phyloP scores from a whole-genome alignment of 2,329 filamentous ascomycete species.

The Teratosphaeria nubilosa region DNA sequence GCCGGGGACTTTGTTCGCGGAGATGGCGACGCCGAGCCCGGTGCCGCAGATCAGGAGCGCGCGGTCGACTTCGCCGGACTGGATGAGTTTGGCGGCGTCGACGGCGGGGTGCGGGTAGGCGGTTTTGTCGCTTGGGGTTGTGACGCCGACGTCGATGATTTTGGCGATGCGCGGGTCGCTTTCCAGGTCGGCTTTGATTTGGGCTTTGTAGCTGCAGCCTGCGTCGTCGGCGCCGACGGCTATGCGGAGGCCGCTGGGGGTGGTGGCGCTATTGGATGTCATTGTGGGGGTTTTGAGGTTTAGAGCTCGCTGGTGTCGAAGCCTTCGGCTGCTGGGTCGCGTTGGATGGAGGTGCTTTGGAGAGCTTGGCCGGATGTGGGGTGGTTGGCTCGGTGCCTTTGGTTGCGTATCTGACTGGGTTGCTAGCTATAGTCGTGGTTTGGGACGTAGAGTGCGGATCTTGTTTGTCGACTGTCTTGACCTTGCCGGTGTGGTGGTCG shows the following conservation, averaged over 20 bases:
- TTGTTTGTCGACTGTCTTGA: slow-evolving; percentile 26
- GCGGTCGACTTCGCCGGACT: slow-evolving; percentile 58
- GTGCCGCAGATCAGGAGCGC: slow-evolving; percentile 78
- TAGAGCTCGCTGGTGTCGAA: slow-evolving; percentile 25
- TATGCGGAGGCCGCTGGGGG: slow-evolving; percentile 34
- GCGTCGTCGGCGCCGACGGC: slow-evolving; percentile 60
- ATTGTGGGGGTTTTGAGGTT: slow-evolving; percentile 7
- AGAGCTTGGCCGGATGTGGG: slow-evolving; percentile 8
- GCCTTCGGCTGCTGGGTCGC: slow-evolving; percentile 11
- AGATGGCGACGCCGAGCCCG: slow-evolving; percentile 75
- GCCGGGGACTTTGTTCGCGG: slow-evolving; percentile 80
- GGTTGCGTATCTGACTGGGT: slow-evolving; percentile 27
- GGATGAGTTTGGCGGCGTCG: slow-evolving; percentile 56
- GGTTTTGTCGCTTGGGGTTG: slow-evolving; percentile 58
- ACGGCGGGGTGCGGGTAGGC: slow-evolving; percentile 74
- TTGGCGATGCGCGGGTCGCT: slow-evolving; percentile 55
- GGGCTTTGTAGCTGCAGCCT: slow-evolving; percentile 67
- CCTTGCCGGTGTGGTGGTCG: slow-evolving; percentile 26
- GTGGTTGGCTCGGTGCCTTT: slow-evolving; percentile 18
- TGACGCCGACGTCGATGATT: slow-evolving; percentile 66
- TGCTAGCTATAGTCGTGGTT: slow-evolving; percentile 26
- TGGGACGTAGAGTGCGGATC: slow-evolving; percentile 25
- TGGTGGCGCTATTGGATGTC: slow-evolving; percentile 6
- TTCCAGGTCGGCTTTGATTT: slow-evolving; percentile 63
- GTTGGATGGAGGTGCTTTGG: neutral